phyloP scores from a whole-genome alignment of 495 filamentous ascomycete genomes.

The Alectoria sarmentosa region DNA sequence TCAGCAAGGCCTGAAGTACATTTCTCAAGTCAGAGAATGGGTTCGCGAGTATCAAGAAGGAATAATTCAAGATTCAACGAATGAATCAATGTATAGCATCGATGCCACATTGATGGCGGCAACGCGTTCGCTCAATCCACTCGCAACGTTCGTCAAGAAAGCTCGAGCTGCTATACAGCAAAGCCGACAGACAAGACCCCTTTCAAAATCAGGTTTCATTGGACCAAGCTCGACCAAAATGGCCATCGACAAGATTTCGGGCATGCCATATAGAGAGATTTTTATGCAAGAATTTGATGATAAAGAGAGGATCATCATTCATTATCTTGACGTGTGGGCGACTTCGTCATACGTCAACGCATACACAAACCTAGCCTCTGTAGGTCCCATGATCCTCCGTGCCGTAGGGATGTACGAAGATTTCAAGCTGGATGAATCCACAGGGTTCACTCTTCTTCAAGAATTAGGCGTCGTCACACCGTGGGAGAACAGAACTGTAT shows the following conservation, averaged over 20 bases:
- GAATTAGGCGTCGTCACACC: conserved; percentile 77
- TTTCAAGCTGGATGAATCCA: conserved; percentile 44
- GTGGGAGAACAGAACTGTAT: conserved; percentile 68
- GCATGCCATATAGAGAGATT: conserved; percentile 8
- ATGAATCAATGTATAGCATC: conserved; percentile 24
- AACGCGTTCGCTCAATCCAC: conserved; percentile 31
- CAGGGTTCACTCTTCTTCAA: conserved; percentile 67
- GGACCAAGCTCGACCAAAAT: conserved; percentile 37
- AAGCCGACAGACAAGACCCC: conserved; percentile 57
- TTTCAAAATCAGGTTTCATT: conserved; percentile 49
- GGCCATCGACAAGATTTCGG: conserved; percentile 36
- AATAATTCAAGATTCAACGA: conserved; percentile 26
- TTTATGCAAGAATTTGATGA: conserved; percentile 27
- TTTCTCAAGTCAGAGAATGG: conserved; percentile 48
- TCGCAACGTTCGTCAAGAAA: conserved; percentile 56
- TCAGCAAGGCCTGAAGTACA: conserved; percentile 36
- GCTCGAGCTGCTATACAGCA: conserved; percentile 56
- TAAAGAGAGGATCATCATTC: conserved; percentile 52
- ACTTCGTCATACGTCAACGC: conserved; percentile 43
- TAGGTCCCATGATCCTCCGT: conserved; percentile 66
- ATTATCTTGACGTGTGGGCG: conserved; percentile 66
- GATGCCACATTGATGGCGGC: neutral
- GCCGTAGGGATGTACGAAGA: conserved; percentile 62
- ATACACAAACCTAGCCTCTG: conserved; percentile 45
- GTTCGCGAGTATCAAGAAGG: conserved; percentile 51